These are phyloP conservation scores for Aspergillus thermomutatus DNA, from an alignment of 2,329 filamentous ascomycete genomes.

Conservation along the genomic window DNA sequence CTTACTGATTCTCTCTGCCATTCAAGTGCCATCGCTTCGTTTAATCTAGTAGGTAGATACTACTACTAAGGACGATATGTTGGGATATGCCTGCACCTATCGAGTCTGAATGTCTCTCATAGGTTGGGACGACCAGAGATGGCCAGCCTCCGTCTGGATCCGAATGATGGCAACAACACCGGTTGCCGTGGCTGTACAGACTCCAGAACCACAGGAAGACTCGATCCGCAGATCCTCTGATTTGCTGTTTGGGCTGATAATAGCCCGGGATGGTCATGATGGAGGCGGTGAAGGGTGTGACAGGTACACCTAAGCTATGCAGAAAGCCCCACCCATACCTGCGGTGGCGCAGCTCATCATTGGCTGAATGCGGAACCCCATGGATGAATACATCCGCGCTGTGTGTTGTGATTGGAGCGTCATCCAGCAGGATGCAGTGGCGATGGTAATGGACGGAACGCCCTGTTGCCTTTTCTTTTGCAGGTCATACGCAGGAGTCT, in stretches of 20 bases:
- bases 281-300: constrained; percentile 18
- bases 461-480: not conserved
- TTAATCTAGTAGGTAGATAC: not conserved
- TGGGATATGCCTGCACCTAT: not conserved
- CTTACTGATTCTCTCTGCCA: not conserved
- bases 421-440: not conserved
- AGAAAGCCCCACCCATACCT: constrained; percentile 5
- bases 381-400: constrained; percentile 6
- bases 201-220: not conserved
- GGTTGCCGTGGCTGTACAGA: constrained; percentile 7
- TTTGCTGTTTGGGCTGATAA: constrained; percentile 8
- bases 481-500: not conserved
- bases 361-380: constrained; percentile 3
- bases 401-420: constrained; percentile 2
- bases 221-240: constrained; percentile 3
- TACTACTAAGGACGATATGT: no score
- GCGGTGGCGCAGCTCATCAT: not conserved
- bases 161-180: not conserved
- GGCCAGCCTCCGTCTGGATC: not conserved
- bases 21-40: no score
- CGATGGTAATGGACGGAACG: not conserved
- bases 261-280: not conserved
- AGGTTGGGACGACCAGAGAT: not conserved
- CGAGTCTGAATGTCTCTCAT: not conserved
- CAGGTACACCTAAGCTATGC: constrained; percentile 5